Percentiles rank a stretch among this genome's conserved stretches.
These are phyloP conservation scores for Cercospora janseana DNA, from an alignment of 2,329 filamentous ascomycete species.

Conservation along the genomic window DNA sequence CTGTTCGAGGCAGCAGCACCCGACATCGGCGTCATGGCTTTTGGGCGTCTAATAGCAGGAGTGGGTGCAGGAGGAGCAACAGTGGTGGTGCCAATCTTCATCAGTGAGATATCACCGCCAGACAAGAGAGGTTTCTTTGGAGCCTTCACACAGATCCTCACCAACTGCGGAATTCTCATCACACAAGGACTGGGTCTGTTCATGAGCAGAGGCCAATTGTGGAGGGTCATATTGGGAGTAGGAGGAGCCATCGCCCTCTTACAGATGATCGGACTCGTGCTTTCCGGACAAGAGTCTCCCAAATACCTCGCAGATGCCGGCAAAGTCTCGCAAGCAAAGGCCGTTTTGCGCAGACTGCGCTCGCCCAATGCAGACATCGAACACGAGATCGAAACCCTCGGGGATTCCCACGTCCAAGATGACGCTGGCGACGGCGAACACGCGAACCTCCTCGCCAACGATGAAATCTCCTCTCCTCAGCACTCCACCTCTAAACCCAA, in stretches of 20 bases:
- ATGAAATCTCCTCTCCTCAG: conserved; percentile 7
- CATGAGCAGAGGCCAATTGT: conserved; percentile 72
- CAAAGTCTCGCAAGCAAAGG: conserved; percentile 60
- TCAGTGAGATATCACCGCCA: conserved; percentile 83
- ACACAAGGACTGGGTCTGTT: conserved; percentile 87
- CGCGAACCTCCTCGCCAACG: conserved; percentile 46
- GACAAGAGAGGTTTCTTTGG: conserved; percentile 64
- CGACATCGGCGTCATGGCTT: conserved; percentile 63
- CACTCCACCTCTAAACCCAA: neutral
- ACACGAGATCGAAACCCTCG: conserved; percentile 61
- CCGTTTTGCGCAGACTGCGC: conserved; percentile 71
- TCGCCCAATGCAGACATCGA: conserved; percentile 67
- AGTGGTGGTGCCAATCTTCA: conserved; percentile 91
- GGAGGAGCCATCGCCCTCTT: conserved; percentile 66
- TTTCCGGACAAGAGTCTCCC: conserved; percentile 79
- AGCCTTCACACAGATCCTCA: conserved; percentile 84
- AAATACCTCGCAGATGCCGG: conserved; percentile 75
- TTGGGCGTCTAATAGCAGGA: conserved; percentile 77
- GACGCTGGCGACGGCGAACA: conserved; percentile 66
- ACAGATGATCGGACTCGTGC: conserved; percentile 68
- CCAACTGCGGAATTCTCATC: conserved; percentile 79
- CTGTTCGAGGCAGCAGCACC: conserved; percentile 69
- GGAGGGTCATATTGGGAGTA: conserved; percentile 77
- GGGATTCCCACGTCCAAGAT: conserved; percentile 31
- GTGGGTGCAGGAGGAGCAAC: conserved; percentile 83